Conservation (phyloP, 163 green algal species). For the Scenedesmus sp. region DNA sequence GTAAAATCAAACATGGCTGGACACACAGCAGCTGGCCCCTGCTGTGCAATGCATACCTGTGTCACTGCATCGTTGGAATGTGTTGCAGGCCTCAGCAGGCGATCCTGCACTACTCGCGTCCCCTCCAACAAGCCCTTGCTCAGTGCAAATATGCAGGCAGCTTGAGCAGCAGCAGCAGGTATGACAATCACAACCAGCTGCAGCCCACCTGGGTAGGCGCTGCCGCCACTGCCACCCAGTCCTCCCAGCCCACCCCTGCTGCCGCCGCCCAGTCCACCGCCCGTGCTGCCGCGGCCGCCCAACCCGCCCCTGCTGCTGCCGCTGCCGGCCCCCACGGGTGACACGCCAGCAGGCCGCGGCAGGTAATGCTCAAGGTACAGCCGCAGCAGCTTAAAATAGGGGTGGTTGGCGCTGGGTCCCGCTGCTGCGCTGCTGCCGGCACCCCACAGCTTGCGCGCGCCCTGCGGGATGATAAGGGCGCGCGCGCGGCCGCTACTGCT, state of each 20-base stretch:
- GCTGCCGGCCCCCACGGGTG: background rate
- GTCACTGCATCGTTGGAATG: background rate
- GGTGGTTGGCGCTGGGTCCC: conserved; percentile 54
- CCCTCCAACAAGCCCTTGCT: no score
- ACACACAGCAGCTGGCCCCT: no score
- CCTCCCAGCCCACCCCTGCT: background rate
- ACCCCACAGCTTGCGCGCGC: conserved; percentile 46
- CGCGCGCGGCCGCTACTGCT: conserved; percentile 7
- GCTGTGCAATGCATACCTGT: no score
- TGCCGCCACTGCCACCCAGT: background rate
- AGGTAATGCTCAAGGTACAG: conserved; percentile 76
- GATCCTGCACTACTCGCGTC: no score
- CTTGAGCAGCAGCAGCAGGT: background rate
- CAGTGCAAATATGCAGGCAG: background rate
- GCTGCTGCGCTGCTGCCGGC: background rate
- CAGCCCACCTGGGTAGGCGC: background rate
- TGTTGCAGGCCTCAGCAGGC: background rate
- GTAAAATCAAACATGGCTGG: no score
- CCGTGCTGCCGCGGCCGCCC: background rate
- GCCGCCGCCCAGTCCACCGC: background rate
- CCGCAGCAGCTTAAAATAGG: conserved; percentile 77
- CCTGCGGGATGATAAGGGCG: conserved; percentile 37
- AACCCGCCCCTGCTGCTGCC: background rate
- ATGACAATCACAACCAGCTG: background rate
- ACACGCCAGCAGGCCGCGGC: conserved; percentile 51